Percentiles rank a stretch among this genome's conserved stretches.
phyloP scores from a whole-genome alignment of 208 protist species.

The Borovskyia barvae region DNA sequence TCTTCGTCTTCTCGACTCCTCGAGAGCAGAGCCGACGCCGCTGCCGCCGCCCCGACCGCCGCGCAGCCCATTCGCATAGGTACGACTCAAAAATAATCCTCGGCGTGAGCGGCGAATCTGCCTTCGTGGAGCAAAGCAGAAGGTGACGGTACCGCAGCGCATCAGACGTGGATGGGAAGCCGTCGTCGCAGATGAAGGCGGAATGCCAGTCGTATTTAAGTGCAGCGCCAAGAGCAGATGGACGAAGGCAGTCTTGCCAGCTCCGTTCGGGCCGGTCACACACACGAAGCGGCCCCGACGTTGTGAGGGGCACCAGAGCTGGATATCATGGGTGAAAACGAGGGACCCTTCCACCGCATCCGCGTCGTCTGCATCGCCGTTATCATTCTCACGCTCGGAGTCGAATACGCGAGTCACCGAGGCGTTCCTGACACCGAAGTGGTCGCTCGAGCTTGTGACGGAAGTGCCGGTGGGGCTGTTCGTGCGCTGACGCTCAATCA shows the following conservation, averaged over 20 bases:
- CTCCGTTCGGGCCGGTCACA: slow-evolving; percentile 48
- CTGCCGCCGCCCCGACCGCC: neutral
- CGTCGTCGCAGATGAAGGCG: neutral
- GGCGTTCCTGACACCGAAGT: neutral
- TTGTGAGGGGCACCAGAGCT: slow-evolving; percentile 17
- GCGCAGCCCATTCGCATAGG: too few species aligned
- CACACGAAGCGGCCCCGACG: slow-evolving; percentile 52
- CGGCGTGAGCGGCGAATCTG: slow-evolving; percentile 10
- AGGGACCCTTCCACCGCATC: neutral
- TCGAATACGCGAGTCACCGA: neutral
- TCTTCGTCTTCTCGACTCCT: too few species aligned
- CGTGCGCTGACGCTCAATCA: neutral
- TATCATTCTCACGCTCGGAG: slow-evolving; percentile 3
- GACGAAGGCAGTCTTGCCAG: slow-evolving; percentile 61
- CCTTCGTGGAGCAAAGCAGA: slow-evolving; percentile 15
- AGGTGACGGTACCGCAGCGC: slow-evolving; percentile 5
- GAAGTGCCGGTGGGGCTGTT: neutral
- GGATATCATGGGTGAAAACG: slow-evolving; percentile 17
- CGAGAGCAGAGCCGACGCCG: neutral
- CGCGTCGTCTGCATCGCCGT: neutral
- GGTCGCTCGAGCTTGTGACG: neutral
- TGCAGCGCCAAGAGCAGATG: slow-evolving; percentile 56
- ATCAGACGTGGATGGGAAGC: slow-evolving; percentile 7
- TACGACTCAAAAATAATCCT: slow-evolving; percentile 1
- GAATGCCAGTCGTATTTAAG: slow-evolving; percentile 2